These are phyloP conservation scores for Tausonia pullulans DNA, from an alignment of 1,284 basidiomycete genomes.

Conservation along the genomic window DNA sequence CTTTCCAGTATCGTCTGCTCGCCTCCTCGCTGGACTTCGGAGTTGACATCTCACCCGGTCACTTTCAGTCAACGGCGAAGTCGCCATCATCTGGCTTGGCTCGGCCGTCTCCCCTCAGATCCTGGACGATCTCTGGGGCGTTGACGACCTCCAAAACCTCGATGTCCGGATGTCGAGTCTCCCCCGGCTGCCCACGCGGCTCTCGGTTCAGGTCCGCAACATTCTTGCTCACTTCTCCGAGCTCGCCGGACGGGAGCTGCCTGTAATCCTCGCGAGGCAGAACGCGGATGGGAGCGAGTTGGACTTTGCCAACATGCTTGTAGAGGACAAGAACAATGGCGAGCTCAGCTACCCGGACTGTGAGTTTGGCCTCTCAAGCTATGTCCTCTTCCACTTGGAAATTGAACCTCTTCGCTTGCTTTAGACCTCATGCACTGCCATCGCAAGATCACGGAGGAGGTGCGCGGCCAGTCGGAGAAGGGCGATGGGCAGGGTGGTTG, in stretches of 20 bases:
- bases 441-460: conserved; percentile 34
- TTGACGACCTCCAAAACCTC: conserved; percentile 62
- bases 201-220: conserved; percentile 77
- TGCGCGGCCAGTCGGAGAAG: conserved; percentile 24
- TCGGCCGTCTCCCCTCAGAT: conserved; percentile 67
- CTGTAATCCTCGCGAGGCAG: conserved; percentile 74
- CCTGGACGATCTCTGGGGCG: conserved; percentile 73
- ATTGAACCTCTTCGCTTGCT: not conserved
- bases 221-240: conserved; percentile 64
- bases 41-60: conserved; percentile 1
- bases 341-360: conserved; percentile 80
- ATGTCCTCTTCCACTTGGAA: not conserved
- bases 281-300: conserved; percentile 89
- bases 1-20: not conserved
- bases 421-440: conserved; percentile 34
- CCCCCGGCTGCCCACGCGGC: conserved; percentile 58
- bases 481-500: not conserved
- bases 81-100: conserved; percentile 86
- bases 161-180: conserved; percentile 60
- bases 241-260: conserved; percentile 49
- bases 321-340: conserved; percentile 95
- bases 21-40: conserved; percentile 13
- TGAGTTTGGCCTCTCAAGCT: conserved; percentile 36
- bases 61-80: conserved; percentile 77
- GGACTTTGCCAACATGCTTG: conserved; percentile 91